Percentiles rank a stretch among this genome's conserved stretches.
These are phyloP conservation scores for Radiomyces spectabilis DNA, from an alignment of 192 early-diverging fungal species.

Conservation along the genomic window DNA sequence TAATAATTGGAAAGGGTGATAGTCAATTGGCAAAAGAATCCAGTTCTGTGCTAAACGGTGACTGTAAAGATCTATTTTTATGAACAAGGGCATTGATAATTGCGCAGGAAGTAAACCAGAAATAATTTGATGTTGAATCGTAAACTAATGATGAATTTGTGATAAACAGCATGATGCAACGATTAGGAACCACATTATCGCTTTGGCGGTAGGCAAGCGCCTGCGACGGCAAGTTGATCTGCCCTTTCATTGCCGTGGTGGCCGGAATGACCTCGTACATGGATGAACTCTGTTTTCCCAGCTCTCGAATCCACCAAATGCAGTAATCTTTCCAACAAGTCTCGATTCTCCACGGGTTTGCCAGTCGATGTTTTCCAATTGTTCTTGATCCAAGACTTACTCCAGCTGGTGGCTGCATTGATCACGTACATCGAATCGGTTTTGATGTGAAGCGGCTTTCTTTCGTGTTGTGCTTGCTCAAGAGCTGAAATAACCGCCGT, in stretches of 20 bases:
- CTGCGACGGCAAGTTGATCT: constrained; percentile 66
- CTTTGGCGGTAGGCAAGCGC: no score
- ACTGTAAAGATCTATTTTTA: no score
- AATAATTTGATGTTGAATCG: no score
- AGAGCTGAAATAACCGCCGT: constrained; percentile 52
- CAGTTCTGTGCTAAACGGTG: no score
- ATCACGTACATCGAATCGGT: constrained; percentile 76
- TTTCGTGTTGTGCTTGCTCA: constrained; percentile 28
- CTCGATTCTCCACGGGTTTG: constrained; percentile 63
- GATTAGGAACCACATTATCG: no score
- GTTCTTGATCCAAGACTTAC: constrained; percentile 61
- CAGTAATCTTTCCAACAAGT: constrained; percentile 61
- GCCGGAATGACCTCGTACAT: constrained; percentile 71
- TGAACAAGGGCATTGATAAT: no score
- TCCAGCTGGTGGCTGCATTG: constrained; percentile 64
- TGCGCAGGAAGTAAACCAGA: no score
- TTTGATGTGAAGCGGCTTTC: constrained; percentile 43
- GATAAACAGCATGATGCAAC: no score
- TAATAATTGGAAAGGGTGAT: no score
- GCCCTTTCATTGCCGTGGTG: constrained; percentile 74
- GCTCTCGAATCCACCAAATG: constrained; percentile 26
- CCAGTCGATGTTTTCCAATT: constrained; percentile 53
- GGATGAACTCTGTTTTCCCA: constrained; percentile 35
- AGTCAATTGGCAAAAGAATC: no score
- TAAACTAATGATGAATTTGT: no score